Evolutionary conservation across 1,284 basidiomycete species (phyloP).

Genomic region (Irpex rosettiformis): DNA sequence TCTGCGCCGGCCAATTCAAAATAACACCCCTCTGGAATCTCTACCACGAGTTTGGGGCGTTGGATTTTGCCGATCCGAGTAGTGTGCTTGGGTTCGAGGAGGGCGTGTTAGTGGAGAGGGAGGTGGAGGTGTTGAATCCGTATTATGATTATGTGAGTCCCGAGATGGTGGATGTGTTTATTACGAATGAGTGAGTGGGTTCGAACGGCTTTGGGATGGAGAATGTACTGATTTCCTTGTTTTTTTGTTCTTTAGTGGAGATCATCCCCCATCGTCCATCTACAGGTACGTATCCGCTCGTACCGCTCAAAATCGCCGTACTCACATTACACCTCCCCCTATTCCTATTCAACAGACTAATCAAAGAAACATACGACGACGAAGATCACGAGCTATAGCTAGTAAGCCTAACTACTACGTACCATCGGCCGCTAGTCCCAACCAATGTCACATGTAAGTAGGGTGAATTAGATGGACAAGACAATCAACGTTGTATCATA

Average conservation of each 20-base stretch:
- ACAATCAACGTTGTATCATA: background rate
- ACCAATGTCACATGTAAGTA: no score
- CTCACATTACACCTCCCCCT: no score
- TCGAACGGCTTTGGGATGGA: background rate
- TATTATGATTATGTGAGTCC: constrained; percentile 95
- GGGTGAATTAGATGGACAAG: no score
- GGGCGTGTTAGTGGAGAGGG: constrained; percentile 69
- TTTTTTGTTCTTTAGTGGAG: constrained; percentile 55
- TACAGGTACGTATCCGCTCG: constrained; percentile 54
- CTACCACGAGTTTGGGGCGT: constrained; percentile 82
- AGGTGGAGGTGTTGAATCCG: constrained; percentile 85
- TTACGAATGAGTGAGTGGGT: constrained; percentile 93
- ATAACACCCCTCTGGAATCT: constrained; percentile 93
- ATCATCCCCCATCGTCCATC: constrained; percentile 89
- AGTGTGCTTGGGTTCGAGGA: constrained; percentile 82
- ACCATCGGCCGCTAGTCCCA: no score
- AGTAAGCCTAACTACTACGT: background rate
- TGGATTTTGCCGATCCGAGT: constrained; percentile 87
- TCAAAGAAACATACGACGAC: constrained; percentile 92
- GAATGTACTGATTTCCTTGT: background rate
- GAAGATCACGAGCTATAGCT: constrained; percentile 74
- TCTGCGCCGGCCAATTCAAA: constrained; percentile 95
- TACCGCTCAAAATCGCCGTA: background rate
- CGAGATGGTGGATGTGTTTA: constrained; percentile 89
- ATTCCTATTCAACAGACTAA: no score